Base-by-base conservation (phyloP, 1,139 yeast genomes). In the Yamadazyma jaroonii region DNA sequence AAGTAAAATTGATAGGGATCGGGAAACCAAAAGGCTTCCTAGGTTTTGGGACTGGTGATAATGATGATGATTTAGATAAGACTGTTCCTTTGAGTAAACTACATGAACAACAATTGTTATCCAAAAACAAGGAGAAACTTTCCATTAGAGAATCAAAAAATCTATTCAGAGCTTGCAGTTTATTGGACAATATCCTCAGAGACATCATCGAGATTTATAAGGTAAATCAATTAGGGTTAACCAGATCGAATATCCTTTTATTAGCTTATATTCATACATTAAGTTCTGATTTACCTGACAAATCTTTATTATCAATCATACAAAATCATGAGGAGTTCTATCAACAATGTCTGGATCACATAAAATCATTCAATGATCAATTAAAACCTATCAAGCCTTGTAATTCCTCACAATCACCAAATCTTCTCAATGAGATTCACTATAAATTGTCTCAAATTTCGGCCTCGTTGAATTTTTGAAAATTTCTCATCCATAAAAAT, bases 121-220 rank as follows among this genome's bases (percentile, higher is more conserved):
- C 67, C 22, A 62, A 71, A 51, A 56, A 77, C 34, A 62, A 70
- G 47, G 61, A 67, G 46, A 64, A 66, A 34, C 50, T 67, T 35
- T 55, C 65, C 2, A 45, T 78, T 36, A 67, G 71, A 47, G 79
- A 76, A 46, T 65, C 82, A 2, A 64, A 71, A 40, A 72, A 74
- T 39, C 71, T 79, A 25, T 62, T 81, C 56, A 67, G 64, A 44
- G 77, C 84, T 40, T 52, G 81, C 45, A 57, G 66, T 15, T 54
- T 69, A 21, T 2, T 40, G 6, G 27, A 22, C 10, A 17, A 32
- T 14, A 22, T 34, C 10, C 11, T 11, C 4, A 13, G 24, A 8
- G 31, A 29, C 2, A n/a, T 12, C 7, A 12, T 9, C 12, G 24
- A 32, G 9, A 22, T 10, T 13, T 32, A 20, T 14, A 10, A 10